Evolutionary conservation across 352 stramenopile genomes (phyloP).

Genomic region (Phytopythium aichiense): DNA sequence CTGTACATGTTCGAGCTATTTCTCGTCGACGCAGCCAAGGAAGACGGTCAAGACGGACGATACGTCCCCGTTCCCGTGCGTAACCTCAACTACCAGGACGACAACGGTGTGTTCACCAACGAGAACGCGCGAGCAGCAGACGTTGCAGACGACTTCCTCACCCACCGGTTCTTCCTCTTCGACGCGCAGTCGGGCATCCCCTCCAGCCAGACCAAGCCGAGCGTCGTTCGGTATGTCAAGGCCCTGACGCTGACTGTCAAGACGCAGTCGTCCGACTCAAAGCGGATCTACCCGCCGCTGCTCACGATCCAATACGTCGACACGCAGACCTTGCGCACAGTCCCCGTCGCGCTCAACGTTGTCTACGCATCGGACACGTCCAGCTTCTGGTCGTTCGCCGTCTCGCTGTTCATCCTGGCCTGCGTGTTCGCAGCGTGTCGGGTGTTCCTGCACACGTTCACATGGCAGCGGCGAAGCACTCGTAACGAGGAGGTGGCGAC

Average conservation of each 20-base stretch:
- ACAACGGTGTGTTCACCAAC: slow-evolving; percentile 67
- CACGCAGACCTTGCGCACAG: slow-evolving; percentile 23
- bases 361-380: slow-evolving; percentile 85
- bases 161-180: slow-evolving; percentile 91
- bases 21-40: slow-evolving; percentile 78
- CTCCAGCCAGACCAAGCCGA: slow-evolving; percentile 34
- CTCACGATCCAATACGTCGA: slow-evolving; percentile 81
- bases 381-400: slow-evolving; percentile 72
- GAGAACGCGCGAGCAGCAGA: slow-evolving; percentile 57
- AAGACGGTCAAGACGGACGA: slow-evolving; percentile 33
- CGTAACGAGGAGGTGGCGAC: slow-evolving; percentile 59
- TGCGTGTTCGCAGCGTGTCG: slow-evolving; percentile 50
- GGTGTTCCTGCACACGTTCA: slow-evolving; percentile 77
- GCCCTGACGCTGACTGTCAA: slow-evolving; percentile 60
- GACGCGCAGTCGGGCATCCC: slow-evolving; percentile 74
- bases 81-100: slow-evolving; percentile 79
- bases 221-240: slow-evolving; percentile 69
- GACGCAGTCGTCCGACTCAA: slow-evolving; percentile 39
- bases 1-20: slow-evolving; percentile 90
- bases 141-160: slow-evolving; percentile 79
- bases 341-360: slow-evolving; percentile 63
- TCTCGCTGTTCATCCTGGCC: slow-evolving; percentile 64
- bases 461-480: slow-evolving; percentile 82
- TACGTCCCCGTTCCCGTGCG: slow-evolving; percentile 87
- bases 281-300: slow-evolving; percentile 60